phyloP scores from a whole-genome alignment of 2,329 filamentous ascomycete genomes.

The Pyricularia sp. region DNA sequence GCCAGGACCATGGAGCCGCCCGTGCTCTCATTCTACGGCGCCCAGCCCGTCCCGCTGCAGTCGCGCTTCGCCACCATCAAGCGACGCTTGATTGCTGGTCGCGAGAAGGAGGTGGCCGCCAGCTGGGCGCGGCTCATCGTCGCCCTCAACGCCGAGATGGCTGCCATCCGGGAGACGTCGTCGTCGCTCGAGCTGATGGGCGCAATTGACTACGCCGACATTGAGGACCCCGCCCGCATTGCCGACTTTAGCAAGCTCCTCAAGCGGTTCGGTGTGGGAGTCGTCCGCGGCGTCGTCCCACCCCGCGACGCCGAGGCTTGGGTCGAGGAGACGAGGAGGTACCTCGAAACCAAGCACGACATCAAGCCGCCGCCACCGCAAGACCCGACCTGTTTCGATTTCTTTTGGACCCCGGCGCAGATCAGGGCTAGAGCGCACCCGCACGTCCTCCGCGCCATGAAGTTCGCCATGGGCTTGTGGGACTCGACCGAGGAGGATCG shows the following conservation, averaged over 20 bases:
- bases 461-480: constrained; percentile 60
- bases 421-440: constrained; percentile 58
- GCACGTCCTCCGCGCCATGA: constrained; percentile 52
- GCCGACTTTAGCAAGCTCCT: constrained; percentile 47
- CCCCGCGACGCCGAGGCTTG: constrained; percentile 43
- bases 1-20: constrained; percentile 33
- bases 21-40: constrained; percentile 47
- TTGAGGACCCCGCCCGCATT: constrained; percentile 35
- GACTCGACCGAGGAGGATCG: constrained; percentile 43
- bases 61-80: constrained; percentile 49
- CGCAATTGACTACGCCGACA: constrained; percentile 42
- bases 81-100: constrained; percentile 40
- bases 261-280: constrained; percentile 53
- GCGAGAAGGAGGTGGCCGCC: constrained; percentile 43
- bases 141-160: constrained; percentile 39
- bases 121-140: constrained; percentile 45
- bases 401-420: constrained; percentile 66
- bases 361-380: constrained; percentile 47
- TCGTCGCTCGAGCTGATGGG: constrained; percentile 44
- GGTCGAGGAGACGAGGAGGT: constrained; percentile 50
- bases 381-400: constrained; percentile 61
- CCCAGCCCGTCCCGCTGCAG: constrained; percentile 48
- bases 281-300: constrained; percentile 56
- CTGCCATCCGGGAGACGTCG: constrained; percentile 16
- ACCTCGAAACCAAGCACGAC: constrained; percentile 40